Base-by-base conservation (phyloP, 495 filamentous ascomycete genomes). In the Xylaria telfairii region DNA sequence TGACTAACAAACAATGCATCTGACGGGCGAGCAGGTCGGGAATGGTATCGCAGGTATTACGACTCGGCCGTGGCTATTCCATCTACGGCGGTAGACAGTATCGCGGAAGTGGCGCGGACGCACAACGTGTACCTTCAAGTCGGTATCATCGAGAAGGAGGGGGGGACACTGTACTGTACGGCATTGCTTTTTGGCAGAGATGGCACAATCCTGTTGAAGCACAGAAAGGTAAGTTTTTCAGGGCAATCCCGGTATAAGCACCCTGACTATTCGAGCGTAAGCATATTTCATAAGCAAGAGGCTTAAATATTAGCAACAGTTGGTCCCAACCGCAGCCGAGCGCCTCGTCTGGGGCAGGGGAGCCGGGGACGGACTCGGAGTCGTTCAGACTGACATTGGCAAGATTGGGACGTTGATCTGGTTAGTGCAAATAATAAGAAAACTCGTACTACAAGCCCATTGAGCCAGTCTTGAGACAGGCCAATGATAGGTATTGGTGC, bases 401-500 rank as follows among this genome's bases (percentile, higher is more conserved):
- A 82, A 79, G 46, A 79, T 82, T 28, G 81, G 81, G n/a, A 81
- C 78, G 10, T 63, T 83, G 72, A 83, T 83, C 64, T 83, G 81
- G 80, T 82, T 61, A 71, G 74, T 34, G 44, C 39, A 26, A 42
- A 60, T 46, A 28, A 12, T 6, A 49, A 15, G 13, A n/a, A 46
- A n/a, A 4, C 28, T 17, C 30, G 1, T 15, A 30, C 1, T 1
- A 32, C 5, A 60, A 10, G n/a, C 8, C 9, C 61, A 47, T 28
- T 5, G 15, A 34, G 34, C 57, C 13, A 34, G 10, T 28, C 9
- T 4, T 6, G 13, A 9, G 12, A 32, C 28, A 47, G 1, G 19
- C 19, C 0, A 21, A 44, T 39, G 32, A 26, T 12, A 67, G 26
- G 26, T 28, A 37, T 34, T 69, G n/a, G 68, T 13, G 4, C 21